Evolutionary conservation across 2,329 filamentous ascomycete genomes (phyloP), one percentile per base, ranked within the genome.

Genomic region (Raffaelea albimanens): DNA sequence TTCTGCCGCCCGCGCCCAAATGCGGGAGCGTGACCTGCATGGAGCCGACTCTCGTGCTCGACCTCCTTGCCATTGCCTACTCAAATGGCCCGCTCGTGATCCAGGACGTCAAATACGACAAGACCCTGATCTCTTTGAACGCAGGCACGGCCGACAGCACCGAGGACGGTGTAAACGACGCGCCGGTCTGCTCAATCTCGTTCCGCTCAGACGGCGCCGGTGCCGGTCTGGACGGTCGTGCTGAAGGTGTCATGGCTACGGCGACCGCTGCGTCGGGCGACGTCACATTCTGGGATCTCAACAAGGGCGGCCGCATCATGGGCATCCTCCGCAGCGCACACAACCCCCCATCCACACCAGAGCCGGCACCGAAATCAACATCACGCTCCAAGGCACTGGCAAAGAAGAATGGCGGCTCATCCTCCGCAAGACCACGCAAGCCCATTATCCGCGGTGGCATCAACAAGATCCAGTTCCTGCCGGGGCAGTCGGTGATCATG

Each of bases 241-340:
- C 83, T 56, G 79, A 89, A 33, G 93, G 93, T 46, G 87, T 96
- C 47, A 95, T 98, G 89, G 91, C 91, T 8, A 97, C 93, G 1
- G 82, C 88, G 9, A 89, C 87, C 20, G 71, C 73, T 22, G 73
- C 78, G 4, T 90, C 78, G 52, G 91, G 93, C 31, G 93, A 98
- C 63, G 78, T 98, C 40, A 95, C 87, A 0, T 84, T 98, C 54
- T 98, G 93, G 93, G 93, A 98, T 63, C 72, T 98, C 48, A 96
- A 96, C 61, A 76, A 85, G 34, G 89, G 89, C 16, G 89, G 89
- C 5, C 82, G 87, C 56, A 82, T 95, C 48, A 87, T 86, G 67
- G 90, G 93, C 43, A 79, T 95, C 13, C 72, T 98, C 33, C 81
- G 90, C 56, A 86, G 87, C 47, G 93, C 91, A 1, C 93, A 98